Base-by-base conservation (phyloP, 2,329 filamentous ascomycete genomes). In the Penicillium sp. region DNA sequence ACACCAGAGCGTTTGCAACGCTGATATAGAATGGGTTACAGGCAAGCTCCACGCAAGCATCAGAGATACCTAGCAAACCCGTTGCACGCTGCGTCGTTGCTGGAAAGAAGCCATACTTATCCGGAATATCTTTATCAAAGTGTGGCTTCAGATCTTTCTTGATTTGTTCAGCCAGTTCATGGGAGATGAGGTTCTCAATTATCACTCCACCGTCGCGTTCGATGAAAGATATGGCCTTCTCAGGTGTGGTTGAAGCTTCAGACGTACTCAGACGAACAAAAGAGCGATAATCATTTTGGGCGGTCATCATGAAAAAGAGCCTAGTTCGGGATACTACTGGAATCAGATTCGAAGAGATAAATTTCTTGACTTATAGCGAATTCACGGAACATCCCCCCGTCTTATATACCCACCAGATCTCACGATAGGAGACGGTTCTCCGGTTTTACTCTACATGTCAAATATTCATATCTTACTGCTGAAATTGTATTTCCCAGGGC, bases 81-180 rank as follows among this genome's bases (percentile, higher is more conserved):
- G 75, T 75, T 0, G 78, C 78, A 22, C 79, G 70, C 60, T 78
- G 75, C 0, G 76, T 79, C 0, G 76, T 79, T 2, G 62, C 58
- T 2, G 78, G 77, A 45, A 80, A 80, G 69, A 80, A 79, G 6
- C 78, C 78, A 22, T 71, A 75, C 33, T 70, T 66, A 62, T 80
- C 78, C 16, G 69, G 68, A 1, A 62, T 64, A 61, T 79, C 77
- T 3, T 67, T 67, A 57, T 79, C 76, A 37, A 79, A 79, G 42
- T 73, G 63, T 0, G 78, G 72, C 35, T 75, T 75, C 7, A 80
- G 71, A 19, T 80, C 78, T 5, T 58, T 33, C n/a, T 72, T 72
- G 48, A 80, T 77, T 51, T 76, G 72, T 3, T 68, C 65, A 7
- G 73, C 74, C 2, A 79, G 68, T 1, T 73, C 68, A 4, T 54